phyloP scores from a whole-genome alignment of 176 grass and related monocot genomes.

The Oryza australiensis region DNA sequence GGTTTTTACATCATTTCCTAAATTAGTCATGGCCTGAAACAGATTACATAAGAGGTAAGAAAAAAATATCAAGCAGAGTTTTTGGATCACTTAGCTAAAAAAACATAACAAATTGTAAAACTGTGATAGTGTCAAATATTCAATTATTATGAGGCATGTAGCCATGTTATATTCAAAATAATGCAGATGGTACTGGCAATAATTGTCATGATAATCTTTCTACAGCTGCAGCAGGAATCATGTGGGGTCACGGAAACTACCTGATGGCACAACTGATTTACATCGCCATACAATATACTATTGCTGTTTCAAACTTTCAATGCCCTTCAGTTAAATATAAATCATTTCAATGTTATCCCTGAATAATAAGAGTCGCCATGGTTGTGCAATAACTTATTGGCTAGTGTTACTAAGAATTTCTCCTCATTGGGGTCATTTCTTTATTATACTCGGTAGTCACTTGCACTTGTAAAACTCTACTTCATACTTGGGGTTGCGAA shows the following conservation, averaged over 20 bases:
- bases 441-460: not conserved
- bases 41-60: constrained; percentile 7
- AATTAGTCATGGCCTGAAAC: constrained; percentile 38
- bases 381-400: not conserved
- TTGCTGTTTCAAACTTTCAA: constrained; percentile 16
- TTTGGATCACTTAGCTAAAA: constrained; percentile 4
- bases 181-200: not conserved
- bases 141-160: not conserved
- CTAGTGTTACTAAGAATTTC: not conserved
- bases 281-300: not conserved
- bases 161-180: constrained; percentile 1
- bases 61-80: not conserved
- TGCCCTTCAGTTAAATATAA: not conserved
- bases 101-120: not conserved
- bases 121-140: not conserved
- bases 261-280: not conserved
- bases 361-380: constrained; percentile 2
- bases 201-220: not conserved
- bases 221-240: not conserved
- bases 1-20: constrained; percentile 26
- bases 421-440: not conserved
- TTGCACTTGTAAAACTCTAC: not conserved
- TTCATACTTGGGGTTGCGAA: not conserved
- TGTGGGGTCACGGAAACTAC: not conserved
- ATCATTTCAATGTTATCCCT: not conserved